phyloP scores from a whole-genome alignment of 1,284 basidiomycete species.

The Boletus mariae region DNA sequence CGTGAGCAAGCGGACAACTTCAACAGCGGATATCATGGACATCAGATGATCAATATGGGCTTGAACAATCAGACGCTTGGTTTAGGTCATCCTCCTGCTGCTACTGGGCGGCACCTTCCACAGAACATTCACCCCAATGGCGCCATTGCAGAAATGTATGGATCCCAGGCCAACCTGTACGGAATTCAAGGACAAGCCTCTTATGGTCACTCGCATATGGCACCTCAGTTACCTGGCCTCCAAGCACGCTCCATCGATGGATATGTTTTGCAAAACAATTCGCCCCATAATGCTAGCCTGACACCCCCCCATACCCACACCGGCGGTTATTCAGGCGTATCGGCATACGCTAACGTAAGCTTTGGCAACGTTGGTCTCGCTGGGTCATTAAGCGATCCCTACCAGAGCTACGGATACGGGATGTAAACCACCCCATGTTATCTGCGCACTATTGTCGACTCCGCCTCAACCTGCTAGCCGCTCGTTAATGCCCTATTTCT shows the following conservation, averaged over 20 bases:
- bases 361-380: slow-evolving; percentile 58
- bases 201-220: slow-evolving; percentile 41
- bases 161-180: slow-evolving; percentile 59
- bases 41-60: slow-evolving; percentile 58
- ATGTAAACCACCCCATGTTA: slow-evolving; percentile 48
- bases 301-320: slow-evolving; percentile 54
- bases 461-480: slow-evolving; percentile 16
- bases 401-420: slow-evolving; percentile 74
- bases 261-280: slow-evolving; percentile 72
- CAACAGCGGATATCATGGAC: slow-evolving; percentile 53
- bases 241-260: slow-evolving; percentile 71
- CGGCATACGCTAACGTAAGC: slow-evolving; percentile 48
- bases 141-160: slow-evolving; percentile 67
- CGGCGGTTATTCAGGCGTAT: slow-evolving; percentile 51
- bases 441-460: slow-evolving; percentile 8
- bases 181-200: slow-evolving; percentile 49
- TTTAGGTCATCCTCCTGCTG: slow-evolving; percentile 35
- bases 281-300: slow-evolving; percentile 56
- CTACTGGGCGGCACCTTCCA: slow-evolving; percentile 52
- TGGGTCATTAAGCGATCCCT: slow-evolving; percentile 61
- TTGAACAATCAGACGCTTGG: slow-evolving; percentile 56
- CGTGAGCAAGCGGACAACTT: slow-evolving; percentile 82
- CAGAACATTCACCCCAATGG: slow-evolving; percentile 50
- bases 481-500: slow-evolving; percentile 36
- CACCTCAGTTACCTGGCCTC: slow-evolving; percentile 51